These are phyloP conservation scores for Akanthomyces uredinophilus DNA, from an alignment of 2,329 filamentous ascomycete species.

Conservation along the genomic window DNA sequence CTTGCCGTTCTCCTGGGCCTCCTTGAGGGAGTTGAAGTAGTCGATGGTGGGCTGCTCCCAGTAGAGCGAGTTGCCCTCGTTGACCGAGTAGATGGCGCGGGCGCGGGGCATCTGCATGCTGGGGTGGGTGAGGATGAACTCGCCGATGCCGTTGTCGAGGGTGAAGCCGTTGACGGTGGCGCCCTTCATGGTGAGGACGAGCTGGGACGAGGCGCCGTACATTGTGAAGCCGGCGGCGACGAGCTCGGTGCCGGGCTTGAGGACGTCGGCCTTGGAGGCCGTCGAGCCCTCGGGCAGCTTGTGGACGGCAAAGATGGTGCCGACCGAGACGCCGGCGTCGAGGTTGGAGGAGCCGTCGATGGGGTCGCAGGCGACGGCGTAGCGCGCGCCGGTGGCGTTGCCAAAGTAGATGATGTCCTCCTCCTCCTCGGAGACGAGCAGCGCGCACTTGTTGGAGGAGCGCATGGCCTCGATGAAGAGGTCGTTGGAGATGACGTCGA, in stretches of 20 bases:
- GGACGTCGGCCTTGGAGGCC: constrained; percentile 77
- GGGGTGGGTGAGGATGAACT: constrained; percentile 97
- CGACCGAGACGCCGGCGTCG: constrained; percentile 94
- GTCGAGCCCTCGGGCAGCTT: constrained; percentile 73
- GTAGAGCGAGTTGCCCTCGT: constrained; percentile 96
- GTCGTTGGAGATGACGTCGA: constrained; percentile 98
- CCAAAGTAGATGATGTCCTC: constrained; percentile 88
- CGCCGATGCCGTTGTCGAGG: constrained; percentile 89
- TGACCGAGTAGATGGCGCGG: constrained; percentile 91
- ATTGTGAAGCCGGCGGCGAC: constrained; percentile 98
- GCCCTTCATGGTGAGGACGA: constrained; percentile 95
- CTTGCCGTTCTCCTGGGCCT: constrained; percentile 67
- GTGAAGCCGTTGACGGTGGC: constrained; percentile 96
- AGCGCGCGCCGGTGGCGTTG: constrained; percentile 68
- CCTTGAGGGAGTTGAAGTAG: constrained; percentile 88
- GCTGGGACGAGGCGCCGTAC: constrained; percentile 95
- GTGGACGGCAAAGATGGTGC: constrained; percentile 94
- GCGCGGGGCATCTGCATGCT: constrained; percentile 81
- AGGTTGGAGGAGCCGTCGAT: constrained; percentile 98
- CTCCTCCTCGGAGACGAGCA: constrained; percentile 97
- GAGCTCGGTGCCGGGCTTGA: constrained; percentile 85
- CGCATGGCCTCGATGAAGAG: constrained; percentile 95
- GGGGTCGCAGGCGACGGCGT: constrained; percentile 94
- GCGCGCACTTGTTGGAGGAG: constrained; percentile 81
- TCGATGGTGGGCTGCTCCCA: constrained; percentile 84